A percentile compares a stretch with the other conserved stretches of the same genome.
phyloP scores from a whole-genome alignment of 2,329 filamentous ascomycete genomes.

The Dryadomyces quercus-mongolicae region DNA sequence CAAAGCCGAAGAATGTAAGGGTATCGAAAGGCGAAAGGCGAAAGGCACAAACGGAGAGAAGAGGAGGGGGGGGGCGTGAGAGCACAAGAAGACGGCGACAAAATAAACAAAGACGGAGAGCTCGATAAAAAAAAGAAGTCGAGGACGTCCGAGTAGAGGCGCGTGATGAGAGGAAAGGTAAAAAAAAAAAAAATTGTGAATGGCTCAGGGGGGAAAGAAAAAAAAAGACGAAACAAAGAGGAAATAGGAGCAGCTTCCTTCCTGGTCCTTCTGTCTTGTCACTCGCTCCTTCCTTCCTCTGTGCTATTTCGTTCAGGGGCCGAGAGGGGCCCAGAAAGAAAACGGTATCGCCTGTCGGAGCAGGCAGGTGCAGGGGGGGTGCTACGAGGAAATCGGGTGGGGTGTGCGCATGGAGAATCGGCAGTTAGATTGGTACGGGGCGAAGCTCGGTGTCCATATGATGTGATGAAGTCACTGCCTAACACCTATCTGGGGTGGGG shows the following conservation, averaged over 20 bases:
- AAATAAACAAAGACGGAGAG: not conserved
- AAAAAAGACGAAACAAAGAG: slow-evolving; percentile 1
- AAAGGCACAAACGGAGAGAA: too few species aligned
- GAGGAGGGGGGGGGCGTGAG: too few species aligned
- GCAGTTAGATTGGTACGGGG: too few species aligned
- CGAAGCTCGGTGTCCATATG: too few species aligned
- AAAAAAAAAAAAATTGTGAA: not conserved
- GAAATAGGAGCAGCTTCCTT: not conserved
- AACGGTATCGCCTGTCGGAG: not conserved
- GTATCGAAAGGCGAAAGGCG: not conserved
- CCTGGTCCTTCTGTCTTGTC: not conserved
- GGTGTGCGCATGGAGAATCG: not conserved
- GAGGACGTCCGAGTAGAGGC: not conserved
- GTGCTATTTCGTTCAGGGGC: slow-evolving; percentile 2
- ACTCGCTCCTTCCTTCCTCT: slow-evolving; percentile 3
- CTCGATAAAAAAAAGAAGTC: not conserved
- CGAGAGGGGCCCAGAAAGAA: not conserved
- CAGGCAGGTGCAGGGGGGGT: not conserved
- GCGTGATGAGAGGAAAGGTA: not conserved
- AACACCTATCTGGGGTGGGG: too few species aligned
- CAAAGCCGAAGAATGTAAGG: not conserved
- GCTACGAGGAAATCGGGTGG: not conserved
- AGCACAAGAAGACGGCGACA: not conserved
- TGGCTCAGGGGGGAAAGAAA: slow-evolving; percentile 2
- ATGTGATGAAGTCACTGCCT: too few species aligned